A percentile compares a stretch with the other conserved stretches of the same genome.
Conservation (phyloP, 2,329 filamentous ascomycete species). For the Neocucurbitaria cava region DNA sequence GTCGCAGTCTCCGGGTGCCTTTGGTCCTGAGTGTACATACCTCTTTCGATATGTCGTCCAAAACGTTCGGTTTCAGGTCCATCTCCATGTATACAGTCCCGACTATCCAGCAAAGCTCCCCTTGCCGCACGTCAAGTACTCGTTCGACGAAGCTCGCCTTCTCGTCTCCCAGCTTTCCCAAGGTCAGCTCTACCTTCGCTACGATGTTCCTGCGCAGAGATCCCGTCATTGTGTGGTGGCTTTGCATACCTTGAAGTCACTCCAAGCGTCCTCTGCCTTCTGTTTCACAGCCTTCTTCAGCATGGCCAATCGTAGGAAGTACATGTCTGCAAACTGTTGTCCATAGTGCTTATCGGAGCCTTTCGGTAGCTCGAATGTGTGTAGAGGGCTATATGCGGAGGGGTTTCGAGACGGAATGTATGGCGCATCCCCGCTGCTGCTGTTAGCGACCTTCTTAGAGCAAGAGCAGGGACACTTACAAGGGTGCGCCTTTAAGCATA, state of each 20-base stretch:
- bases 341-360: constrained; percentile 74
- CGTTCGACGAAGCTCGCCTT: constrained; percentile 78
- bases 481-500: constrained; percentile 37
- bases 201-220: background rate
- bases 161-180: constrained; percentile 70
- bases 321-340: constrained; percentile 97
- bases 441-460: constrained; percentile 14
- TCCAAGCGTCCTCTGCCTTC: constrained; percentile 78
- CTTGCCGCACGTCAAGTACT: constrained; percentile 94
- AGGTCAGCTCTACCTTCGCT: constrained; percentile 11
- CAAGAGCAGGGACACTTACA: constrained; percentile 24
- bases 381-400: constrained; percentile 75
- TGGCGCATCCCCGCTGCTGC: constrained; percentile 33
- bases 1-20: background rate
- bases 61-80: constrained; percentile 91
- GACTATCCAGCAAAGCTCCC: constrained; percentile 91
- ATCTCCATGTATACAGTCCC: constrained; percentile 98
- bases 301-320: constrained; percentile 87
- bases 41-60: constrained; percentile 94
- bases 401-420: constrained; percentile 35
- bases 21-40: constrained; percentile 53
- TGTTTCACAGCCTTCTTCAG: constrained; percentile 84
- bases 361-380: constrained; percentile 75
- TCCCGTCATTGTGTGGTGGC: background rate
- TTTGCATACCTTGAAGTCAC: constrained; percentile 65